phyloP scores from a whole-genome alignment of 768 basidiomycete genomes.

The Termitomyces sp. region DNA sequence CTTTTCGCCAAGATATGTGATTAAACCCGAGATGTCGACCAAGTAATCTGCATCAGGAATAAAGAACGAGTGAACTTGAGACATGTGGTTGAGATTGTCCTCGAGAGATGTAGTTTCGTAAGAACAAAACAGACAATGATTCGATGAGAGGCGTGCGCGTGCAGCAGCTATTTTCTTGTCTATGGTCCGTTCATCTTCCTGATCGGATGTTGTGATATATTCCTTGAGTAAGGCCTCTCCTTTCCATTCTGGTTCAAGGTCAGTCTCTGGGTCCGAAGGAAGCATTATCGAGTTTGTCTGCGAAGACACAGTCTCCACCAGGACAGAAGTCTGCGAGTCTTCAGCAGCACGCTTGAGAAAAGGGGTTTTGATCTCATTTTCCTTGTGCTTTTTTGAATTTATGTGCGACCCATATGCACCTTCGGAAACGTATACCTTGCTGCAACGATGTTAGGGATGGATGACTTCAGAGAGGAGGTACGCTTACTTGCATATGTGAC shows the following conservation, averaged over 20 bases:
- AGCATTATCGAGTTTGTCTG: conserved; percentile 4
- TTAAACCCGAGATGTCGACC: conserved; percentile 75
- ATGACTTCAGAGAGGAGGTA: conserved; percentile 5
- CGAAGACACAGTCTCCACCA: conserved; percentile 3
- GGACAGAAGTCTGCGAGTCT: background rate
- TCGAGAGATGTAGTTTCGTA: conserved; percentile 46
- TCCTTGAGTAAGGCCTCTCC: conserved; percentile 20
- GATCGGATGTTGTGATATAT: conserved; percentile 37
- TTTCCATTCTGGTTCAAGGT: conserved; percentile 17
- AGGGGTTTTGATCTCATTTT: conserved; percentile 57
- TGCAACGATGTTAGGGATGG: conserved; percentile 26
- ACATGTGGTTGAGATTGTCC: conserved; percentile 86
- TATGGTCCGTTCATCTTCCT: conserved; percentile 54
- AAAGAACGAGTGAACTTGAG: conserved; percentile 85
- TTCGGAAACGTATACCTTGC: conserved; percentile 86
- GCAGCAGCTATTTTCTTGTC: conserved; percentile 76
- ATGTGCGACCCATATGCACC: conserved; percentile 89
- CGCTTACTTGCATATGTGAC: conserved; percentile 85
- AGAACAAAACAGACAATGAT: conserved; percentile 87
- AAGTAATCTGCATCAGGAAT: conserved; percentile 93
- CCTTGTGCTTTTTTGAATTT: conserved; percentile 85
- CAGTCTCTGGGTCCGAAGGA: conserved; percentile 16
- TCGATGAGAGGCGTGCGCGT: conserved; percentile 55
- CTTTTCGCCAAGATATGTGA: conserved; percentile 88
- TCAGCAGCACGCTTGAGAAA: conserved; percentile 7